Conservation (phyloP, 78 protist species). For the Dictyostelium firmibasis region DNA sequence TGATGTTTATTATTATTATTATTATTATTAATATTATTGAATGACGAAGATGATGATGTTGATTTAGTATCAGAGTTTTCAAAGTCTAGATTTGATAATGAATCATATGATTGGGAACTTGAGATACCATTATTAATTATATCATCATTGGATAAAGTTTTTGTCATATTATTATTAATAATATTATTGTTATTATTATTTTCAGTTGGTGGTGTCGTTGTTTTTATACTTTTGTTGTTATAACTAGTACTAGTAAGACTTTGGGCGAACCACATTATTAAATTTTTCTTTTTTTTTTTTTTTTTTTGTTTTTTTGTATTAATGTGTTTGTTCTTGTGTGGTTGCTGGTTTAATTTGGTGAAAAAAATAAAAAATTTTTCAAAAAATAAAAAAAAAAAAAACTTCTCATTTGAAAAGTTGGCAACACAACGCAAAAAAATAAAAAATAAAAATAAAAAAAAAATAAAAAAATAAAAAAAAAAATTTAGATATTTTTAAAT, state of each 20-base stretch:
- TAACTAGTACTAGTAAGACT: neutral
- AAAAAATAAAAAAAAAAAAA: neutral
- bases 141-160: neutral
- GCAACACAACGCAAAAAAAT: too few species aligned
- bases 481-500: too few species aligned
- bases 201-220: too few species aligned
- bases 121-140: neutral
- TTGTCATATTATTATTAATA: neutral
- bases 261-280: neutral
- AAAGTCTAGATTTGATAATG: conserved; percentile 16
- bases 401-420: too few species aligned
- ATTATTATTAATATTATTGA: too few species aligned
- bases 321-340: too few species aligned
- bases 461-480: too few species aligned
- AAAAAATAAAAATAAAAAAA: too few species aligned
- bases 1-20: neutral
- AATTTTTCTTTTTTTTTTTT: neutral
- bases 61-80: neutral
- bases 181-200: neutral
- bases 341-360: neutral
- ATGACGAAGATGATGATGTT: neutral
- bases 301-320: neutral
- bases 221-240: neutral
- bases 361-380: neutral
- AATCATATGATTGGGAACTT: conserved; percentile 31